These are phyloP conservation scores for Coccinonectria pachysandricola DNA, from an alignment of 2,329 filamentous ascomycete species.

Conservation along the genomic window DNA sequence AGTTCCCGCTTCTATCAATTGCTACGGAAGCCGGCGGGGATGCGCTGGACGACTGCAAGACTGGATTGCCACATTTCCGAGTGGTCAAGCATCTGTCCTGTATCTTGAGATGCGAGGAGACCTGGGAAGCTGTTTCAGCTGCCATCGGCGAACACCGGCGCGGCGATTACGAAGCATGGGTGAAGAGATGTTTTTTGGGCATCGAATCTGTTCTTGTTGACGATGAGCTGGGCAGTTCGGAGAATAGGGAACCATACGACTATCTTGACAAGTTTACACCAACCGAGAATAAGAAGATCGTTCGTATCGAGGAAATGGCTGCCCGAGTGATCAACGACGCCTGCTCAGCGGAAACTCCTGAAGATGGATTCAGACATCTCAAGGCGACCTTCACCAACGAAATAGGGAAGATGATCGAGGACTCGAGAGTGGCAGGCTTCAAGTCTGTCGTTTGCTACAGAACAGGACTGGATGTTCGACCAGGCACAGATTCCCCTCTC, in stretches of 20 bases:
- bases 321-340: slow-evolving; percentile 46
- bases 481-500: slow-evolving; percentile 30
- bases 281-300: slow-evolving; percentile 59
- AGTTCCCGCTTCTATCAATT: slow-evolving; percentile 46
- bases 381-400: slow-evolving; percentile 25
- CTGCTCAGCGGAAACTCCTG: slow-evolving; percentile 16
- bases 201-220: slow-evolving; percentile 71
- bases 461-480: slow-evolving; percentile 55
- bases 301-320: slow-evolving; percentile 66
- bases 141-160: slow-evolving; percentile 31
- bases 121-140: slow-evolving; percentile 45
- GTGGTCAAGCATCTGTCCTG: slow-evolving; percentile 57
- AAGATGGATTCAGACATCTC: slow-evolving; percentile 24
- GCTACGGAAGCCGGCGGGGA: slow-evolving; percentile 63
- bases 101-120: slow-evolving; percentile 53
- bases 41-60: slow-evolving; percentile 51
- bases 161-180: slow-evolving; percentile 44
- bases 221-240: slow-evolving; percentile 53
- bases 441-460: slow-evolving; percentile 79
- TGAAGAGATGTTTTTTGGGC: slow-evolving; percentile 55
- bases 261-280: slow-evolving; percentile 59
- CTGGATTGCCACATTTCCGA: slow-evolving; percentile 58
- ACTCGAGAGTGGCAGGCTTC: slow-evolving; percentile 65
- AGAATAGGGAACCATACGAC: slow-evolving; percentile 45
- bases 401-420: slow-evolving; percentile 48